Percentiles rank a stretch among this genome's conserved stretches.
Conservation (phyloP, 1,284 basidiomycete species). For the Moniliophthora roreri region DNA sequence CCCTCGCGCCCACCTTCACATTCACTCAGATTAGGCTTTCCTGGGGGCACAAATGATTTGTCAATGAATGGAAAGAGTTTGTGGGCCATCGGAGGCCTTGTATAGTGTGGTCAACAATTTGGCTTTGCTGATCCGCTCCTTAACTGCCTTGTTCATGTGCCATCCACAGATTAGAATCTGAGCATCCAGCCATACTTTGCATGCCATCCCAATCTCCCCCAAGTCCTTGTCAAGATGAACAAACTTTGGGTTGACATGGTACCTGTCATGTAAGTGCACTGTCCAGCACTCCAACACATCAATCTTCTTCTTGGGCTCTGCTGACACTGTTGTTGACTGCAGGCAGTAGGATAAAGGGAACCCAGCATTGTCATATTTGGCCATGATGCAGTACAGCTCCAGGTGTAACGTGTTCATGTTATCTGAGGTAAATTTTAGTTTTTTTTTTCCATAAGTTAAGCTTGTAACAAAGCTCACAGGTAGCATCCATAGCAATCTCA, state of each 20-base stretch:
- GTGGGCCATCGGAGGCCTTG: conserved; percentile 17
- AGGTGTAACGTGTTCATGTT: conserved; percentile 24
- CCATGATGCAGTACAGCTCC: conserved; percentile 27
- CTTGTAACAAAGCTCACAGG: conserved; percentile 67
- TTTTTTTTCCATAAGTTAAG: conserved; percentile 7
- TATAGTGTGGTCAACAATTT: conserved; percentile 30
- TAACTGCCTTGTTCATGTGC: conserved; percentile 25
- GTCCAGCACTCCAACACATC: conserved; percentile 22
- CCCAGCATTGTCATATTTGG: conserved; percentile 25
- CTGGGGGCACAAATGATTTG: conserved; percentile 18
- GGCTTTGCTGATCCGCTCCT: conserved; percentile 18
- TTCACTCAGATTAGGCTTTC: conserved; percentile 17
- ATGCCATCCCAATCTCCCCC: conserved; percentile 26
- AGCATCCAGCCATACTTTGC: conserved; percentile 20
- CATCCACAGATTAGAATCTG: conserved; percentile 29
- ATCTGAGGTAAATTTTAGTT: conserved; percentile 10
- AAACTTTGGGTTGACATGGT: conserved; percentile 22
- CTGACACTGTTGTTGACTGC: conserved; percentile 23
- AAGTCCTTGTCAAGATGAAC: conserved; percentile 31
- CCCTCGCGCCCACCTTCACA: conserved; percentile 19
- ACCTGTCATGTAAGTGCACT: conserved; percentile 18
- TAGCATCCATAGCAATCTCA: conserved; percentile 47
- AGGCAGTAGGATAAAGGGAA: conserved; percentile 27
- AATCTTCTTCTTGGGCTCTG: conserved; percentile 21
- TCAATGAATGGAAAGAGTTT: conserved; percentile 27